Percentiles rank a stretch among this genome's conserved stretches.
These are phyloP conservation scores for Ampelomyces quisqualis DNA, from an alignment of 2,329 filamentous ascomycete species.

Conservation along the genomic window DNA sequence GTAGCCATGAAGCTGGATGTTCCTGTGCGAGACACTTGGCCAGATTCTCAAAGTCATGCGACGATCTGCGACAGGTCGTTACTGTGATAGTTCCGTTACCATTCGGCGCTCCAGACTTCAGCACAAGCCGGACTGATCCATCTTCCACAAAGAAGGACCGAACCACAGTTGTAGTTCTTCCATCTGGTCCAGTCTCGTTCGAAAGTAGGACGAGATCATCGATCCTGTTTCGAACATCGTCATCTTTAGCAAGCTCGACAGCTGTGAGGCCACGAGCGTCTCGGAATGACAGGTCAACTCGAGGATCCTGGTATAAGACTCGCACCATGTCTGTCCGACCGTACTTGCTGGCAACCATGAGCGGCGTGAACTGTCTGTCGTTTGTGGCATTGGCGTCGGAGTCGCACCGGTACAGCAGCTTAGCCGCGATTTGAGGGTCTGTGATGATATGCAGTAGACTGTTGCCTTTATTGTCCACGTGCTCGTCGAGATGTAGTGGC, in stretches of 20 bases:
- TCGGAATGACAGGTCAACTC: conserved; percentile 81
- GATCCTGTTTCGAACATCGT: conserved; percentile 93
- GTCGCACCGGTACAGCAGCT: conserved; percentile 80
- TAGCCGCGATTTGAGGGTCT: conserved; percentile 72
- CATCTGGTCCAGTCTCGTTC: conserved; percentile 63
- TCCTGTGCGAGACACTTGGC: conserved; percentile 80
- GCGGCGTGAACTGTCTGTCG: conserved; percentile 87
- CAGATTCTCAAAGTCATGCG: conserved; percentile 88
- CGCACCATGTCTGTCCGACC: conserved; percentile 91
- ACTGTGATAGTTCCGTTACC: conserved; percentile 82
- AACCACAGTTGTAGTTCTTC: conserved; percentile 87
- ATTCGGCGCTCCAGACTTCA: conserved; percentile 92
- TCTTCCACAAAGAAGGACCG: conserved; percentile 97
- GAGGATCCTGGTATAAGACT: conserved; percentile 79
- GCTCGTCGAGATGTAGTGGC: conserved; percentile 86
- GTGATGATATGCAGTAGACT: conserved; percentile 95
- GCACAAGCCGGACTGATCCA: conserved; percentile 83
- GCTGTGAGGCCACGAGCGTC: conserved; percentile 88
- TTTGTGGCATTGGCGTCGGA: conserved; percentile 96
- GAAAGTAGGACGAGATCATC: conserved; percentile 89
- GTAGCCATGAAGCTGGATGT: conserved; percentile 94
- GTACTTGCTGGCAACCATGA: conserved; percentile 99
- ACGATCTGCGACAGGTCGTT: conserved; percentile 85
- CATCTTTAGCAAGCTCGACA: conserved; percentile 95
- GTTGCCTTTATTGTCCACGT: conserved; percentile 90